Conservation (phyloP, 352 stramenopile species). For the Pythium myriotylum region DNA sequence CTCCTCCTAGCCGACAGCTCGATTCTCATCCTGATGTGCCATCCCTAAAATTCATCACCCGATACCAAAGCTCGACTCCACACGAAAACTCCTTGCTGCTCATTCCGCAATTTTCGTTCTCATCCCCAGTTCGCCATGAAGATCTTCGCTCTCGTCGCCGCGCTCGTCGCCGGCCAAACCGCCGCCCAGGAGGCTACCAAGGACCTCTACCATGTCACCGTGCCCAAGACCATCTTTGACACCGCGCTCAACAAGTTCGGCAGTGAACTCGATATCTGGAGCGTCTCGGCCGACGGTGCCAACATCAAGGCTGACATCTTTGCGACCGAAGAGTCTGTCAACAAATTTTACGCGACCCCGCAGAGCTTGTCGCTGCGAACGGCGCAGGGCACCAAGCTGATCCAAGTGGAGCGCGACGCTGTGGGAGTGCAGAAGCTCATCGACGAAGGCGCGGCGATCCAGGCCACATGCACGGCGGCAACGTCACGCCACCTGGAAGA, state of each 20-base stretch:
- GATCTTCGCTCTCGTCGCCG: slow-evolving; percentile 24
- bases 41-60: not conserved
- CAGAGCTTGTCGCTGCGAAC: slow-evolving; percentile 17
- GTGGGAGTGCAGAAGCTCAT: slow-evolving; percentile 17
- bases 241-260: slow-evolving; percentile 23
- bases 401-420: slow-evolving; percentile 15
- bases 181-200: slow-evolving; percentile 29
- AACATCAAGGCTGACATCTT: slow-evolving; percentile 34
- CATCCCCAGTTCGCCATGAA: slow-evolving; percentile 23
- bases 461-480: slow-evolving; percentile 12
- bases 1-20: not conserved
- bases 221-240: too few relatives aligned
- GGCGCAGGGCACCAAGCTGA: slow-evolving; percentile 13
- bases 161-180: slow-evolving; percentile 20
- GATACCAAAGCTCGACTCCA: too few relatives aligned
- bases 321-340: slow-evolving; percentile 20
- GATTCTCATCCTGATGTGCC: not conserved
- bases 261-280: slow-evolving; percentile 31
- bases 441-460: slow-evolving; percentile 1
- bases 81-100: not conserved
- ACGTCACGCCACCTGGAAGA: slow-evolving; percentile 23
- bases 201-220: slow-evolving; percentile 40
- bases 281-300: slow-evolving; percentile 11
- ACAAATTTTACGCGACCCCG: slow-evolving; percentile 26
- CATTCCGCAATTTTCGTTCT: slow-evolving; percentile 25